phyloP scores from a whole-genome alignment of 805 yeast species.

The Maudiozyma saulgeensis region DNA sequence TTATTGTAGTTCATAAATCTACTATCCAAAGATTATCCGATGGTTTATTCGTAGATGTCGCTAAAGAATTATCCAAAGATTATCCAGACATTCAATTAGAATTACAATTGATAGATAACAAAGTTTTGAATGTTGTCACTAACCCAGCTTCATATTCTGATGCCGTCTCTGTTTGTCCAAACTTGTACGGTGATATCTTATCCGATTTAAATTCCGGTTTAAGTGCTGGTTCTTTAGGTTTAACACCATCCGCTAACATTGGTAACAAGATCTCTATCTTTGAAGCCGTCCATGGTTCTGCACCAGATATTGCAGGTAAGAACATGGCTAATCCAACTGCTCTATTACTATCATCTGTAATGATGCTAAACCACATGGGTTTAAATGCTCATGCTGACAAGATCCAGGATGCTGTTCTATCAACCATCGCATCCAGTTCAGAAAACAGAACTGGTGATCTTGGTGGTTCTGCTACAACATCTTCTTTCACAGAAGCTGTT shows the following conservation, averaged over 20 bases:
- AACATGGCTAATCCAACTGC: constrained; percentile 99
- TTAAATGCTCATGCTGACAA: constrained; percentile 70
- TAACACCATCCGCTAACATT: constrained; percentile 98
- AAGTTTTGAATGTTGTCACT: constrained; percentile 80
- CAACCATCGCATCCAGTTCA: constrained; percentile 89
- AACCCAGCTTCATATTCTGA: constrained; percentile 81
- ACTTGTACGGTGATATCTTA: constrained; percentile 98
- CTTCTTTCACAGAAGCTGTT: constrained; percentile 86
- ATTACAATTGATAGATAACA: constrained; percentile 89
- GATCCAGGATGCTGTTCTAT: constrained; percentile 78
- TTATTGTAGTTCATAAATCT: constrained; percentile 94
- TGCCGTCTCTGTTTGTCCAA: constrained; percentile 94
- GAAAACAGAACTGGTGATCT: constrained; percentile 90
- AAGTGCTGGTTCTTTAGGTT: constrained; percentile 91
- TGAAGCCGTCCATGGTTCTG: constrained; percentile 99
- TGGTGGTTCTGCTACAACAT: constrained; percentile 83
- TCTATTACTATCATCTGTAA: constrained; percentile 83
- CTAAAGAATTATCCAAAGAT: constrained; percentile 80
- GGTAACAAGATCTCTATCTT: constrained; percentile 96
- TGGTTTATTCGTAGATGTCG: constrained; percentile 90
- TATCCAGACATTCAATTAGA: constrained; percentile 82
- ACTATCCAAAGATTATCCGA: constrained; percentile 97
- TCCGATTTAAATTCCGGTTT: constrained; percentile 96
- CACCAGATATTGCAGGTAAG: constrained; percentile 99
- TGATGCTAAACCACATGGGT: constrained; percentile 99